Base-by-base conservation (phyloP, 352 stramenopile species). In the Pythium insidiosum region DNA sequence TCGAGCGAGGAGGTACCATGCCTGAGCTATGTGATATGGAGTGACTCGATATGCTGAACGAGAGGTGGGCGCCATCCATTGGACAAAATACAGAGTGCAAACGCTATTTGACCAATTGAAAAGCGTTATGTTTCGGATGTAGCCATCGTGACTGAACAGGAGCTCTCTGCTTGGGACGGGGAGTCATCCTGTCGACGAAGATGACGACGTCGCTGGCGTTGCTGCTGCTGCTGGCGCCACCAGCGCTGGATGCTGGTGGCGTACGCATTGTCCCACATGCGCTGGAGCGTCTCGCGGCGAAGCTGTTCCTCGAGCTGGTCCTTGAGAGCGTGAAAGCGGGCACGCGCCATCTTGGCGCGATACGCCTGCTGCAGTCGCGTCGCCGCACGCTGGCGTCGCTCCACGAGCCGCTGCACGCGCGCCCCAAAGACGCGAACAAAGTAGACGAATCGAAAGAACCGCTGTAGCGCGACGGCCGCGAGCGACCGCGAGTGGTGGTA, bases 261-360 rank as follows among this genome's bases (percentile, higher is more conserved):
- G 44, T 84, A 87, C n/a, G 72, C 68, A 23, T 84, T 81, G 31
- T 67, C 47, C 77, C 77, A 89, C 77, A 89, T 89, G 1, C 40
- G 10, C 2, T 63, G 47, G 22, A 89, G 45, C 18, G 82, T 61
- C 18, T 67, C 53, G 13, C 69, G 58, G 0, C 74, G 60, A n/a
- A 54, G 63, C 31, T 76, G 68, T 4, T 66, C 69, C 38, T 89
- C 77, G 26, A 89, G 48, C 4, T 50, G 42, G 36, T 82, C 74
- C 36, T 79, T 76, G n/a, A 89, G 52, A 9, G 56, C 55, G 52
- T 86, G 73, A 39, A 89, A 81, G 1, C 55, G 58, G 6, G 47
- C 47, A 4, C 77, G 72, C 10, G 77, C 72, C 5, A 64, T 38
- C 35, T 83, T 85, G 2, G 72, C 60, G 21, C 77, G 72, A 50